phyloP scores from a whole-genome alignment of 164 flowering plant genomes.

The Annona squamosa region DNA sequence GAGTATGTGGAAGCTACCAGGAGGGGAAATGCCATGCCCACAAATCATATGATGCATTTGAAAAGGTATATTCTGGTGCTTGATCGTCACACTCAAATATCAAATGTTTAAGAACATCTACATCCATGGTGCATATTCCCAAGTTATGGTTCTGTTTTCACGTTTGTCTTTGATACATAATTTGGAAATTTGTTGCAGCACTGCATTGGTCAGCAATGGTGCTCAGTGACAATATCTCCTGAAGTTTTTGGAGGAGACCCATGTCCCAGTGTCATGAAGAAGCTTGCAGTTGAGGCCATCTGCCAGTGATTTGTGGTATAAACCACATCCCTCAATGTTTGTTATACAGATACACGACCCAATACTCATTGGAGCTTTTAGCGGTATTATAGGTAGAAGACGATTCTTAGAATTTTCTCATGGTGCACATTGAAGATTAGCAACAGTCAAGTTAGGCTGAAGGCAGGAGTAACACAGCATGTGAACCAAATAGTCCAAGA shows the following conservation, averaged over 20 bases:
- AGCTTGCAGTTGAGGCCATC: conserved; percentile 34
- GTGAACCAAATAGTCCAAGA: conserved; percentile 13
- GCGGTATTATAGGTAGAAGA: not conserved
- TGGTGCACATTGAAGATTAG: not conserved
- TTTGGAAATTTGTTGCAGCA: conserved; percentile 36
- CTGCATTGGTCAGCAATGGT: conserved; percentile 68
- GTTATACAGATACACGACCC: conserved; percentile 3
- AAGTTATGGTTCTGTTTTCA: not conserved
- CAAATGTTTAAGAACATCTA: conserved; percentile 52
- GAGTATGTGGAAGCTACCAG: conserved; percentile 71
- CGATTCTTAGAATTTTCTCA: too few species aligned
- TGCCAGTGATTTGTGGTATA: conserved; percentile 17
- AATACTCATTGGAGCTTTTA: conserved; percentile 8
- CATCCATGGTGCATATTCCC: not conserved
- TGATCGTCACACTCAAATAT: not conserved
- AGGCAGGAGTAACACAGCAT: conserved; percentile 16
- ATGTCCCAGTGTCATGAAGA: conserved; percentile 38
- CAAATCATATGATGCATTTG: conserved; percentile 69
- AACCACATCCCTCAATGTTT: conserved; percentile 9
- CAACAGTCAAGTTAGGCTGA: conserved; percentile 18
- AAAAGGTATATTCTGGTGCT: conserved; percentile 40
- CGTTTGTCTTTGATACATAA: not conserved
- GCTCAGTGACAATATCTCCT: conserved; percentile 50
- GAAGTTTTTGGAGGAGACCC: conserved; percentile 29
- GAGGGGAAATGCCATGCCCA: conserved; percentile 89